Conservation (phyloP, 345 rosid species). For the Laguncularia racemosa region DNA sequence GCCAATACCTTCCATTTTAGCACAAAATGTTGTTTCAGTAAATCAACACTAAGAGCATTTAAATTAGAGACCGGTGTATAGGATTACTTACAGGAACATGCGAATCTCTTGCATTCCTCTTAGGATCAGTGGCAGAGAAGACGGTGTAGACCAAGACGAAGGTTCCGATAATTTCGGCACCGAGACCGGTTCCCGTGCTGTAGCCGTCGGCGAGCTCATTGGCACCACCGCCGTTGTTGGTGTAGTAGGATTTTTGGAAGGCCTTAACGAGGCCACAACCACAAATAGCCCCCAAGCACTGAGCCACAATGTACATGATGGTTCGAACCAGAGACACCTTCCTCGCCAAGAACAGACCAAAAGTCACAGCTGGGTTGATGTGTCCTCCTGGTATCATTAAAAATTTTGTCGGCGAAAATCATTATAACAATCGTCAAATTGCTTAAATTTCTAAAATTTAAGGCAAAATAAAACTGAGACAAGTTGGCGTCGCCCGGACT, state of each 20-base stretch:
- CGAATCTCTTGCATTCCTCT: constrained; percentile 68
- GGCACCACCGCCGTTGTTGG: constrained; percentile 52
- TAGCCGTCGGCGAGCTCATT: constrained; percentile 35
- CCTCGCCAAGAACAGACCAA: constrained; percentile 41
- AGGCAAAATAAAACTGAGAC: background rate
- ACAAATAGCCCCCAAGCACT: constrained; percentile 56
- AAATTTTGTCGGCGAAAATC: too few species aligned
- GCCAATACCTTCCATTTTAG: constrained; percentile 63
- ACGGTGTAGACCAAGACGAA: constrained; percentile 78
- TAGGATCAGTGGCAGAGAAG: constrained; percentile 77
- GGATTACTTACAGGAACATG: constrained; percentile 67
- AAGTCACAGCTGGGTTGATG: constrained; percentile 58
- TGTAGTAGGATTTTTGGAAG: constrained; percentile 54
- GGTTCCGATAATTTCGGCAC: constrained; percentile 73
- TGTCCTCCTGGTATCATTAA: constrained; percentile 26
- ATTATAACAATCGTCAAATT: too few species aligned
- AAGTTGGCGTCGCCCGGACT: constrained; percentile 68
- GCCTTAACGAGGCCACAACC: constrained; percentile 48
- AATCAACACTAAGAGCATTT: background rate
- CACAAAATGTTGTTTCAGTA: background rate
- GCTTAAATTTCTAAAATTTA: background rate
- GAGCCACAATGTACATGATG: constrained; percentile 41
- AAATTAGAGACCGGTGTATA: too few species aligned
- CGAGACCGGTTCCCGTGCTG: constrained; percentile 57
- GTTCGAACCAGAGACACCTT: constrained; percentile 51